These are phyloP conservation scores for Comarum palustre DNA, from an alignment of 306 rosid species.

Conservation along the genomic window DNA sequence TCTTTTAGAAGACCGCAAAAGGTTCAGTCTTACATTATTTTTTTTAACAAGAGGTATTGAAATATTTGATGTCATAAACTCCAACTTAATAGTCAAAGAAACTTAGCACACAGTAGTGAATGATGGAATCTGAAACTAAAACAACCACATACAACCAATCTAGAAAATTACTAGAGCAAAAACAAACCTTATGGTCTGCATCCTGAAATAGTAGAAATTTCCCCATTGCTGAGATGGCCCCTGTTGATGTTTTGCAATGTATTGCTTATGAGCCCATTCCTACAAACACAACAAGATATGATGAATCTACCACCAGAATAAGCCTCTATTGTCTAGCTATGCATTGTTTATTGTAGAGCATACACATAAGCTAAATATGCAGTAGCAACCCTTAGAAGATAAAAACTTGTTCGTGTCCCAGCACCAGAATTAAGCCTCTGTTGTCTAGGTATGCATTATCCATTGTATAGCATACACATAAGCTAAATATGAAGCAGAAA, in stretches of 20 bases:
- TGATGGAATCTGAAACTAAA: neutral
- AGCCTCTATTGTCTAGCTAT: neutral
- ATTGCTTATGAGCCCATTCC: constrained; percentile 99
- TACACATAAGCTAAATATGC: neutral
- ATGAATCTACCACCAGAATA: constrained; percentile 12
- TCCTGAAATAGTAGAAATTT: constrained; percentile 93
- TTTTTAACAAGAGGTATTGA: neutral
- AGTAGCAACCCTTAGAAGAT: neutral
- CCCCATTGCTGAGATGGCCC: constrained; percentile 99
- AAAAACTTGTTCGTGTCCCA: neutral
- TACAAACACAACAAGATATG: constrained; percentile 32
- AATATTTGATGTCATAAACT: neutral
- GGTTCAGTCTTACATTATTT: neutral
- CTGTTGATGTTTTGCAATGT: constrained; percentile 92
- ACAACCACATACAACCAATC: neutral
- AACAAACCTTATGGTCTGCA: constrained; percentile 84
- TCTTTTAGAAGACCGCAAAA: neutral
- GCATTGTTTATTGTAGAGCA: neutral
- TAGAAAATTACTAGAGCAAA: neutral
- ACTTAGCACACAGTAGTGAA: neutral
- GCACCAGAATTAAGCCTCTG: neutral
- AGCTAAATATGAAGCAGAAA: neutral
- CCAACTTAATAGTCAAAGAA: neutral
- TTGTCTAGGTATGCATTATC: neutral
- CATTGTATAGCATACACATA: neutral